Evolutionary conservation across 306 rosid species (phyloP).

Genomic region (Dalbergia cultrata): DNA sequence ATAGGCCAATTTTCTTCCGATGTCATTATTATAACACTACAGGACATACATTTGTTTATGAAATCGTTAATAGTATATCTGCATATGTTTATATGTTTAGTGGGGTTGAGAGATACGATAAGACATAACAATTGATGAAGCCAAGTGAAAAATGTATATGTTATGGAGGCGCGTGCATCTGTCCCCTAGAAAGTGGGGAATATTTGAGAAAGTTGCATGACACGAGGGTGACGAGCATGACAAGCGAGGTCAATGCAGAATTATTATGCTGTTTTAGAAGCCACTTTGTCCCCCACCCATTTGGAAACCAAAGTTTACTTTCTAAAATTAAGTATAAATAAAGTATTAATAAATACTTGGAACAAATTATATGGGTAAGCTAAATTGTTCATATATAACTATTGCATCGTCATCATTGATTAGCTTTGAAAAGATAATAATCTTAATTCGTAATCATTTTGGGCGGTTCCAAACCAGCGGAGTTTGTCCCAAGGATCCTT

Average conservation of each 20-base stretch:
- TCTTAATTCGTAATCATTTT: conserved; percentile 32
- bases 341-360: neutral
- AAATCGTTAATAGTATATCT: no score
- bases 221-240: conserved; percentile 49
- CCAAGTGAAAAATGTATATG: neutral
- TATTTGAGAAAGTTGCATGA: conserved; percentile 44
- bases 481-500: conserved; percentile 33
- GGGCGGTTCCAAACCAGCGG: conserved; percentile 66
- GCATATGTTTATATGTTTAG: neutral
- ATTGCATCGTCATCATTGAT: conserved; percentile 22
- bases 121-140: neutral
- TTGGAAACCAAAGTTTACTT: conserved; percentile 39
- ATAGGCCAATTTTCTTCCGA: no score
- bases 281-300: conserved; percentile 58
- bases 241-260: conserved; percentile 49
- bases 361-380: conserved; percentile 34
- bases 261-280: conserved; percentile 43
- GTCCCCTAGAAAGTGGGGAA: conserved; percentile 45
- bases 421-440: neutral
- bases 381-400: conserved; percentile 16
- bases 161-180: conserved; percentile 43
- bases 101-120: neutral
- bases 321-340: neutral
- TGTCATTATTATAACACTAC: neutral
- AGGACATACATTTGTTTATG: neutral